Base-by-base conservation (phyloP, 257 asterid genomes). In the Dorcoceras hygrometricum region DNA sequence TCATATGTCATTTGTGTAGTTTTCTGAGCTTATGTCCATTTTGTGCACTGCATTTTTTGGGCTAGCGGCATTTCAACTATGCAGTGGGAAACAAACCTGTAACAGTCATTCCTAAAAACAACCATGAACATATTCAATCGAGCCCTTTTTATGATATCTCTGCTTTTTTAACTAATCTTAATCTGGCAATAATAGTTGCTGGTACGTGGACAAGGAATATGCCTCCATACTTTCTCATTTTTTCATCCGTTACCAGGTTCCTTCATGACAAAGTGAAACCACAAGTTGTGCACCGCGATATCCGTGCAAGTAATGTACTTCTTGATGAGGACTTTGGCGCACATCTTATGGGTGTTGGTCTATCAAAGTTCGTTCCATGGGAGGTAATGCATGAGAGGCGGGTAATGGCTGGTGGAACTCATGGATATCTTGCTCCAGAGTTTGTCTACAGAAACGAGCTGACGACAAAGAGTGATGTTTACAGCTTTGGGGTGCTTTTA, bases 181-280 rank as follows among this genome's bases (percentile, higher is more conserved):
- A 26, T 14, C 18, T 39, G 19, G 60, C 60, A 18, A 22, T 57
- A 57, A 24, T 6, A 31, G 22, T 8, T 57, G 39, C 23, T 24
- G 28, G 31, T 24, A 23, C 59, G 29, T 55, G 36, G 60, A 26
- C 11, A 24, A n/a, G 32, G 29, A 58, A 62, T 20, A 22, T 59
- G 11, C 48, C 59, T 23, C 55, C 31, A 59, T 67, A 22, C 28
- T 20, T 23, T 55, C 71, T 32, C 62, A 55, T 60, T 4, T 60
- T 4, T 74, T 39, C 66, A 31, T 71, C 28, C 57, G 56, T 50
- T 53, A 27, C 76, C 80, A 93, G 99, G 76, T 93, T 93, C 73
- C 95, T 93, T 55, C 99, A 93, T 43, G 99, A 93, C 82, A 90
- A 93, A 84, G 96, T 93, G 83, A 93, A 88, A 86, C 99, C 99